Conservation (phyloP, 345 rosid genomes). For the Alliaria petiolata region DNA sequence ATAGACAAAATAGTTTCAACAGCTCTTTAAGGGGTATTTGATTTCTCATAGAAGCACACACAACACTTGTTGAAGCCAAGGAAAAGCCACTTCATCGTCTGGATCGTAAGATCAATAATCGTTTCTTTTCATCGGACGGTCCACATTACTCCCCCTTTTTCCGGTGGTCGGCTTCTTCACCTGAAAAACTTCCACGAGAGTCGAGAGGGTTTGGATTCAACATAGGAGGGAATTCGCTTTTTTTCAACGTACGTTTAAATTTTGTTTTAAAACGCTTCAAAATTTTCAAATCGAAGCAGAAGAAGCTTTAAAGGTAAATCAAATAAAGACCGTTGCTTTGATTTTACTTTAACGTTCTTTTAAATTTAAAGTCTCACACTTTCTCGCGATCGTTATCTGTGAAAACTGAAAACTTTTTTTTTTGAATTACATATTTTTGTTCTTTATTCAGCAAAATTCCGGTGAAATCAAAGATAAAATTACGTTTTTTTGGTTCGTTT, state of each 20-base stretch:
- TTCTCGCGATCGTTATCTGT: slow-evolving; percentile 24
- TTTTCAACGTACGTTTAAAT: slow-evolving; percentile 9
- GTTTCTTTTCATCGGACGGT: slow-evolving; percentile 1
- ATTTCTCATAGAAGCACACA: not conserved
- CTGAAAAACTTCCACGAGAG: not conserved
- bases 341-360: slow-evolving; percentile 36
- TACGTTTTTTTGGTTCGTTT: not conserved
- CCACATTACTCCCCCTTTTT: slow-evolving; percentile 2
- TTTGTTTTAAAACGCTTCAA: slow-evolving; percentile 32
- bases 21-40: not conserved
- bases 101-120: not conserved
- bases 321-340: slow-evolving; percentile 51
- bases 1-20: not conserved
- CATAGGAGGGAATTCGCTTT: slow-evolving; percentile 8
- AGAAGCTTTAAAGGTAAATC: slow-evolving; percentile 41
- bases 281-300: slow-evolving; percentile 37
- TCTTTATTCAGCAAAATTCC: slow-evolving; percentile 10
- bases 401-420: not conserved
- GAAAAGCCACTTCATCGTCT: slow-evolving; percentile 25
- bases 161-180: too few species aligned
- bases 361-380: slow-evolving; percentile 30
- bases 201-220: slow-evolving; percentile 11
- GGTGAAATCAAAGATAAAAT: not conserved
- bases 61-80: slow-evolving; percentile 19
- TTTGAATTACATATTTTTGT: slow-evolving; percentile 13